phyloP scores from a whole-genome alignment of 345 rosid genomes.

The Hibiscus syriacus region DNA sequence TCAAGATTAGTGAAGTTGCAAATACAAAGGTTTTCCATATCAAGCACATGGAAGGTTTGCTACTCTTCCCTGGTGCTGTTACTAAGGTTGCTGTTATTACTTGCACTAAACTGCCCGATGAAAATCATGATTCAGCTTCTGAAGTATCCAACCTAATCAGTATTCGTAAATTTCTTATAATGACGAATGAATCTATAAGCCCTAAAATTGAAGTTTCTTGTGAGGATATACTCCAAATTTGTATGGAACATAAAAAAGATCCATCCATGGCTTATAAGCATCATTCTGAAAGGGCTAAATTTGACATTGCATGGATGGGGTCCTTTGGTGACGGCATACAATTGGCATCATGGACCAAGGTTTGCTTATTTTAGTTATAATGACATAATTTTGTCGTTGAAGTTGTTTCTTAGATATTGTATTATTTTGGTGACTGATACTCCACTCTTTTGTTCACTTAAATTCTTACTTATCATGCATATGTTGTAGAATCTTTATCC shows the following conservation, averaged over 20 bases:
- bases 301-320: constrained; percentile 21
- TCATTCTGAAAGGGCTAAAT: constrained; percentile 13
- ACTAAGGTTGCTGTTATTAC: constrained; percentile 47
- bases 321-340: constrained; percentile 17
- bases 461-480: background rate
- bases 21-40: constrained; percentile 35
- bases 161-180: constrained; percentile 37
- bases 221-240: constrained; percentile 31
- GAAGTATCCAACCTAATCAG: constrained; percentile 21
- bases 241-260: constrained; percentile 26
- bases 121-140: constrained; percentile 19
- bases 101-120: constrained; percentile 26
- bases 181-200: constrained; percentile 49
- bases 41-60: constrained; percentile 46
- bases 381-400: background rate
- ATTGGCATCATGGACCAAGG: constrained; percentile 27
- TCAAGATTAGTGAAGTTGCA: constrained; percentile 32
- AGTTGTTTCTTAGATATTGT: background rate
- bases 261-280: constrained; percentile 20
- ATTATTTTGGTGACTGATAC: background rate
- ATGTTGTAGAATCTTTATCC: background rate
- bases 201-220: constrained; percentile 47
- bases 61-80: constrained; percentile 50
- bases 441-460: background rate
- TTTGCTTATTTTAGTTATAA: constrained; percentile 15